Percentiles rank a stretch among this genome's conserved stretches.
These are phyloP conservation scores for Penstemon eatonii DNA, from an alignment of 257 asterid species.

Conservation along the genomic window DNA sequence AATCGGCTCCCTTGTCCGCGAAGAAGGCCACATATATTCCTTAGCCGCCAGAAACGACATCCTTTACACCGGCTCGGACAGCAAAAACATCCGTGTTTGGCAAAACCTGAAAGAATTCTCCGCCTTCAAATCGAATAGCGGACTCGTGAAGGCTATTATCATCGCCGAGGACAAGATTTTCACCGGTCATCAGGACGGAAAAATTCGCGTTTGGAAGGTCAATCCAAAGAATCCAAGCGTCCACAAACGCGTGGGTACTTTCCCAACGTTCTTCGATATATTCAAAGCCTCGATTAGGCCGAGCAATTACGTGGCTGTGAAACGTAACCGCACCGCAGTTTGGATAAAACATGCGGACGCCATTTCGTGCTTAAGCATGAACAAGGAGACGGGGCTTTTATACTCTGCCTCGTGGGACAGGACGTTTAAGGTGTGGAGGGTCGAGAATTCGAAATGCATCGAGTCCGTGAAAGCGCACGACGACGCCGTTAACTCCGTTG, in stretches of 20 bases:
- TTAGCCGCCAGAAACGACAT: slow-evolving; percentile 41
- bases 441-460: slow-evolving; percentile 40
- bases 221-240: slow-evolving; percentile 19
- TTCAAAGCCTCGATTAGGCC: slow-evolving; percentile 55
- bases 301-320: slow-evolving; percentile 47
- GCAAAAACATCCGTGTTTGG: slow-evolving; percentile 66
- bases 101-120: slow-evolving; percentile 40
- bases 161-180: slow-evolving; percentile 45
- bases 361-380: slow-evolving; percentile 53
- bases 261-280: slow-evolving; percentile 51
- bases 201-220: slow-evolving; percentile 55
- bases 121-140: slow-evolving; percentile 55
- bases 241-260: slow-evolving; percentile 46
- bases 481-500: slow-evolving; percentile 63
- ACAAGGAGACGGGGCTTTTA: slow-evolving; percentile 35
- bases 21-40: slow-evolving; percentile 60
- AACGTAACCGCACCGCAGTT: slow-evolving; percentile 35
- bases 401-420: slow-evolving; percentile 74
- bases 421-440: slow-evolving; percentile 64
- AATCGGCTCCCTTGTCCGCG: slow-evolving; percentile 47
- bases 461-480: slow-evolving; percentile 62
- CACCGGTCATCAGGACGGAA: slow-evolving; percentile 73
- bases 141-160: slow-evolving; percentile 60
- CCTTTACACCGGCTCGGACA: slow-evolving; percentile 65
- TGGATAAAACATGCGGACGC: slow-evolving; percentile 67